Evolutionary conservation across 768 basidiomycete species (phyloP), one percentile per base, ranked within the genome.

Genomic region (Hysterangium stoloniferum): DNA sequence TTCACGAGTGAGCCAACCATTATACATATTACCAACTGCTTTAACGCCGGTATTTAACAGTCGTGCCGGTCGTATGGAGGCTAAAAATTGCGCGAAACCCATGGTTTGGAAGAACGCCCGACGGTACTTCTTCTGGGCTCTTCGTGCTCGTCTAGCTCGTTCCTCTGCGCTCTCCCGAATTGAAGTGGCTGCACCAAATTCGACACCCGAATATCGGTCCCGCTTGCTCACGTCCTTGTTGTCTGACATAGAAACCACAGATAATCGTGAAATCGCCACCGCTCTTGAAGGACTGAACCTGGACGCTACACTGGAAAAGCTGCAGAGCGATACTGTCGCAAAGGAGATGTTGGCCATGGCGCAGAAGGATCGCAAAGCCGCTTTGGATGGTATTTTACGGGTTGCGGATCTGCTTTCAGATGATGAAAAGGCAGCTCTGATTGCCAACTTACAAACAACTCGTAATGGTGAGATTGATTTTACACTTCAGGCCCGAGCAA

Each of bases 31-130:
- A 20, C 12, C 9, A 20, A 32, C 37, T 28, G 13, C 8, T 37
- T 4, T 27, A 31, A 33, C 22, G 37, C 12, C 35, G 32, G 33
- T 34, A 54, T n/a, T 36, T 49, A 52, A 52, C 61, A 95, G 93
- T 67, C 90, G 94, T 42, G 77, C 80, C 38, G 93, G 93, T 42
- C 90, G 94, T 41, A 95, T 96, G 93, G 90, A 96, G 68, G 94
- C 94, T 24, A 97, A 97, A 70, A 92, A 90, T 15, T 94, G 94
- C 57, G 94, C 94, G 6, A 85, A 84, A 54, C 75, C 89, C 17
- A 74, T 80, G 25, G 77, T 82, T 40, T 97, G 94, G 94, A 90
- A 87, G 66, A 76, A 87, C 46, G 81, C 93, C 49, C 83, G 91
- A 53, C 79, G 92, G 54, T 76, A 82, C 62, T 94, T 97, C 77